Percentiles rank a stretch among this genome's conserved stretches.
phyloP scores from a whole-genome alignment of 163 green algal species.

The Trebouxia gelatinosa region DNA sequence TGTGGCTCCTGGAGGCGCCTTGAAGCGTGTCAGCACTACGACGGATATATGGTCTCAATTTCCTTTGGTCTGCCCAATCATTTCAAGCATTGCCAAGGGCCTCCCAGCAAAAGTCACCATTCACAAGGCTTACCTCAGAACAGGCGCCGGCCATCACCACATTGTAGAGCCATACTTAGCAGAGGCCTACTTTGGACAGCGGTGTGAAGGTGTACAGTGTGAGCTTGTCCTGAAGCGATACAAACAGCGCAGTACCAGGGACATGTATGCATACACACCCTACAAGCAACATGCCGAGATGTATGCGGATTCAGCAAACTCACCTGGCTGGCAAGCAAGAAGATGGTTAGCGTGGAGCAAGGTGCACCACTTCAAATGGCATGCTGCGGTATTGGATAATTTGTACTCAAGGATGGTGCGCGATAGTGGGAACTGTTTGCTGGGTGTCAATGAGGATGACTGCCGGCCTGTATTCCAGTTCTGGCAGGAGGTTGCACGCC shows the following conservation, averaged over 20 bases:
- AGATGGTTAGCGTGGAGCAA: neutral
- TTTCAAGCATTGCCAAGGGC: neutral
- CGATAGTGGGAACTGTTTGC: neutral
- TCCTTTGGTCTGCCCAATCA: neutral
- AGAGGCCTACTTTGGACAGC: neutral
- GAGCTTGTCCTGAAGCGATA: constrained; percentile 2
- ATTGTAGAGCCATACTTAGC: neutral
- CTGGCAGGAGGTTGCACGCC: neutral
- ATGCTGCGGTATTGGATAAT: neutral
- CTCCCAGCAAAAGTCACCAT: constrained; percentile 2
- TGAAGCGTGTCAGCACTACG: neutral
- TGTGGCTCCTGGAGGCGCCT: neutral
- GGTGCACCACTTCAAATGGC: neutral
- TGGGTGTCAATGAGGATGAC: neutral
- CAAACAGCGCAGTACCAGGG: neutral
- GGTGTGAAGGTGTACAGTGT: neutral
- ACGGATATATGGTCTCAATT: neutral
- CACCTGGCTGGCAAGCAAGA: neutral
- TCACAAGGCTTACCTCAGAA: neutral
- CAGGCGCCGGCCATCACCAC: neutral
- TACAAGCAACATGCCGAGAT: neutral
- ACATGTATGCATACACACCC: neutral
- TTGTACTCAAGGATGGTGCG: neutral
- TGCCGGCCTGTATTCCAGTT: neutral
- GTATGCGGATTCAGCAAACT: neutral